A percentile compares a stretch with the other conserved stretches of the same genome.
Evolutionary conservation across 2,329 filamentous ascomycete genomes (phyloP).

Genomic region (Neopestalotiopsis sp.): DNA sequence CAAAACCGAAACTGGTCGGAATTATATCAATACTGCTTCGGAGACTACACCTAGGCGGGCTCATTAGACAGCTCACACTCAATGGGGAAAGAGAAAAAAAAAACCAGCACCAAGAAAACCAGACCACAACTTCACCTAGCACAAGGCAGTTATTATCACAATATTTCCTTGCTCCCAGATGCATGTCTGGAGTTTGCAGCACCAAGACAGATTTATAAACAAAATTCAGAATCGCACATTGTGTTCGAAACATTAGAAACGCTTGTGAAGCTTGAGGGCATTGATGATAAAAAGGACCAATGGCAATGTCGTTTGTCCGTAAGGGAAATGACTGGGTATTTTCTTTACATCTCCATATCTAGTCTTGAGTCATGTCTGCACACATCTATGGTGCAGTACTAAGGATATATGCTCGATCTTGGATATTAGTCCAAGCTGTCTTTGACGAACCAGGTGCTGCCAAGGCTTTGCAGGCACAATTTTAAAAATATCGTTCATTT

Average conservation of each 20-base stretch:
- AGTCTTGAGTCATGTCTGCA: neutral
- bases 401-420: neutral
- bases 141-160: neutral
- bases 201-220: neutral
- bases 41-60: constrained; percentile 2
- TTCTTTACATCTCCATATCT: constrained; percentile 8
- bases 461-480: neutral
- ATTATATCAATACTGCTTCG: neutral
- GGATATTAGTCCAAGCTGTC: neutral
- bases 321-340: constrained; percentile 7
- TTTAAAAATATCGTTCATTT: neutral
- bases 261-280: neutral
- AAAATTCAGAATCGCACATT: neutral
- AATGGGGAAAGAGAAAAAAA: neutral
- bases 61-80: constrained; percentile 2
- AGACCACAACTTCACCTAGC: neutral
- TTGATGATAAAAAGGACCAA: neutral
- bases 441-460: neutral
- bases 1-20: neutral
- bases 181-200: neutral
- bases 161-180: neutral
- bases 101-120: neutral
- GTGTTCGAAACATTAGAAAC: neutral
- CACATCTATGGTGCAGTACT: constrained; percentile 1
- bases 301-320: neutral